These are phyloP conservation scores for Mucor plumbeus DNA, from an alignment of 371 early-diverging fungal genomes.

Conservation along the genomic window DNA sequence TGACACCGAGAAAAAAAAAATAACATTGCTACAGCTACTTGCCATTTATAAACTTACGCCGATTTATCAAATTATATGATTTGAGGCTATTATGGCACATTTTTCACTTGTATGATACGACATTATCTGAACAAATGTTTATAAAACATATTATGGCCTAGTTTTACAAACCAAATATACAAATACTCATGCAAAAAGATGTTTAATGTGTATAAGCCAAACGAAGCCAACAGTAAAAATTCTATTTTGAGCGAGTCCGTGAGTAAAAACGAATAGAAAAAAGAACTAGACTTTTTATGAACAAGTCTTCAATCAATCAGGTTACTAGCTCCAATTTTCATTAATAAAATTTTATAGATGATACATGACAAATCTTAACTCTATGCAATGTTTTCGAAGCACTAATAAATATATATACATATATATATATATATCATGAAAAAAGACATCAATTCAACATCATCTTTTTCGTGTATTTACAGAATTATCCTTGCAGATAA, in stretches of 20 bases:
- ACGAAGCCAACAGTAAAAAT: background rate
- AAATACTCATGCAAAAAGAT: background rate
- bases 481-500: background rate
- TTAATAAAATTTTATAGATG: too few species aligned
- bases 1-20: background rate
- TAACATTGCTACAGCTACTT: background rate
- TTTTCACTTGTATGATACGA: background rate
- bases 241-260: constrained; percentile 7
- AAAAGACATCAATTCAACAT: too few species aligned
- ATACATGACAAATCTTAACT: background rate
- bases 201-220: background rate
- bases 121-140: too few species aligned
- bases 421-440: background rate
- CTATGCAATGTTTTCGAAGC: background rate
- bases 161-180: background rate
- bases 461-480: background rate
- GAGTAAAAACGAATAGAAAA: background rate
- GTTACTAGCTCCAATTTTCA: background rate
- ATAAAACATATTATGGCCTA: background rate
- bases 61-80: background rate
- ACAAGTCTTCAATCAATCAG: background rate
- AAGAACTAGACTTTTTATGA: constrained; percentile 4
- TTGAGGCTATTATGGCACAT: background rate
- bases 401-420: background rate
- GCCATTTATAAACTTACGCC: constrained; percentile 20